Evolutionary conservation across 345 rosid genomes (phyloP).

Genomic region (Abelmoschus esculentus): DNA sequence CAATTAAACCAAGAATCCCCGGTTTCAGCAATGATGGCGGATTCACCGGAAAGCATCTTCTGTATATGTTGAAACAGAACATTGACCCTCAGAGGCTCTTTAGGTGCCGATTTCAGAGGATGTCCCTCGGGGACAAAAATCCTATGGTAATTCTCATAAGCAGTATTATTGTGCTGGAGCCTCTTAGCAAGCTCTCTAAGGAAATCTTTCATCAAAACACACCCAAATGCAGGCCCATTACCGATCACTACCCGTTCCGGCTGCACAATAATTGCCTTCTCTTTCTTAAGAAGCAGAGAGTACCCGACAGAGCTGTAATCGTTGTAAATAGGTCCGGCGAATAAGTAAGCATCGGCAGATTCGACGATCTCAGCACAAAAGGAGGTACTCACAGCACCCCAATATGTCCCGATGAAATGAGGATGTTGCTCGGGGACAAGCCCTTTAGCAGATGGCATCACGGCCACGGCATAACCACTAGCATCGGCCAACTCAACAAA

Average conservation of each 20-base stretch:
- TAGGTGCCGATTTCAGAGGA: slow-evolving; percentile 40
- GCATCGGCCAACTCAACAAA: slow-evolving; percentile 62
- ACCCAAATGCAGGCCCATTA: slow-evolving; percentile 73
- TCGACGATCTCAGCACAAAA: slow-evolving; percentile 81
- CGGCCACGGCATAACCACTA: slow-evolving; percentile 50
- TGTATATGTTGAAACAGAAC: slow-evolving; percentile 64
- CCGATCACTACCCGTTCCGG: slow-evolving; percentile 59
- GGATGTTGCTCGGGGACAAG: slow-evolving; percentile 63
- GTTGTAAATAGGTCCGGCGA: slow-evolving; percentile 75
- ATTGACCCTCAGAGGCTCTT: slow-evolving; percentile 71
- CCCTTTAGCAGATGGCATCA: slow-evolving; percentile 76
- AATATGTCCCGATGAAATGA: slow-evolving; percentile 71
- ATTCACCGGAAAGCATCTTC: slow-evolving; percentile 55
- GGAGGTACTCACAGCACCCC: slow-evolving; percentile 77
- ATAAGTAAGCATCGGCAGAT: slow-evolving; percentile 74
- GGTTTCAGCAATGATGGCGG: slow-evolving; percentile 78
- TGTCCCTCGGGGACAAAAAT: slow-evolving; percentile 60
- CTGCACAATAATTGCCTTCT: slow-evolving; percentile 72
- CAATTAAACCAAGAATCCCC: slow-evolving; percentile 90
- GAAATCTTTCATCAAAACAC: slow-evolving; percentile 73
- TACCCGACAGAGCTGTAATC: slow-evolving; percentile 82
- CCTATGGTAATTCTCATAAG: slow-evolving; percentile 66
- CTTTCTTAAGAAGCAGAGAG: slow-evolving; percentile 72
- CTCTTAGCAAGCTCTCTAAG: slow-evolving; percentile 49
- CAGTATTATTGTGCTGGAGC: slow-evolving; percentile 44